Conservation (phyloP, 176 grass and related monocot genomes). For the Bonia amplexicaulis region DNA sequence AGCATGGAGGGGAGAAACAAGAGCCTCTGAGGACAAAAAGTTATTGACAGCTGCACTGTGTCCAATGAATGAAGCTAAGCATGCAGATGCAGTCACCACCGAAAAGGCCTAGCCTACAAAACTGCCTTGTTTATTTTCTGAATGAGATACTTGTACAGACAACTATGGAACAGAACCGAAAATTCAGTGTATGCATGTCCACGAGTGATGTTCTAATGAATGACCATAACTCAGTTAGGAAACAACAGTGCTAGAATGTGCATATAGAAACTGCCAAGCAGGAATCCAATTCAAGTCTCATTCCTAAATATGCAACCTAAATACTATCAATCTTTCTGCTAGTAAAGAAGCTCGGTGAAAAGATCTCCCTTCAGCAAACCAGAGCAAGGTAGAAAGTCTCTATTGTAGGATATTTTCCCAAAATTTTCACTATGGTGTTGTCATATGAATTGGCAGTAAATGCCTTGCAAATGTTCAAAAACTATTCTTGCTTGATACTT, state of each 20-base stretch:
- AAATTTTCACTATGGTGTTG: not conserved
- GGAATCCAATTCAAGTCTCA: not conserved
- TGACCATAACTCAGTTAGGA: not conserved
- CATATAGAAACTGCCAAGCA: not conserved
- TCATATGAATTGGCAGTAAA: not conserved
- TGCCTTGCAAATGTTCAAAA: not conserved
- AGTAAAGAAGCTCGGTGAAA: not conserved
- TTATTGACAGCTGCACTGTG: not conserved
- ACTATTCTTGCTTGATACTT: not conserved
- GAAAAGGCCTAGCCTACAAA: not conserved
- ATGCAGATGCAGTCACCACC: not conserved
- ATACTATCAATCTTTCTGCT: not conserved
- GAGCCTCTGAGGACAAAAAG: not conserved
- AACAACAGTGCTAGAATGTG: not conserved
- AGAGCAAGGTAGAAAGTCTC: not conserved
- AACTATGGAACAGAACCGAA: constrained; percentile 3
- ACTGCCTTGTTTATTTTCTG: not conserved
- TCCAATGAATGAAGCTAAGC: constrained; percentile 17
- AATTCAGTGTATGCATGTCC: not conserved
- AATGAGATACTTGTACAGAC: not conserved
- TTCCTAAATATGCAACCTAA: not conserved
- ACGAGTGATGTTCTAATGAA: not conserved
- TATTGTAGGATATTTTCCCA: not conserved
- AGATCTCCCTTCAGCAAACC: not conserved
- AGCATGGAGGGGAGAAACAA: not conserved